Evolutionary conservation across 106 monocot genomes (phyloP), one percentile per base, ranked within the genome.

Genomic region (Dactylorhiza incarnata): DNA sequence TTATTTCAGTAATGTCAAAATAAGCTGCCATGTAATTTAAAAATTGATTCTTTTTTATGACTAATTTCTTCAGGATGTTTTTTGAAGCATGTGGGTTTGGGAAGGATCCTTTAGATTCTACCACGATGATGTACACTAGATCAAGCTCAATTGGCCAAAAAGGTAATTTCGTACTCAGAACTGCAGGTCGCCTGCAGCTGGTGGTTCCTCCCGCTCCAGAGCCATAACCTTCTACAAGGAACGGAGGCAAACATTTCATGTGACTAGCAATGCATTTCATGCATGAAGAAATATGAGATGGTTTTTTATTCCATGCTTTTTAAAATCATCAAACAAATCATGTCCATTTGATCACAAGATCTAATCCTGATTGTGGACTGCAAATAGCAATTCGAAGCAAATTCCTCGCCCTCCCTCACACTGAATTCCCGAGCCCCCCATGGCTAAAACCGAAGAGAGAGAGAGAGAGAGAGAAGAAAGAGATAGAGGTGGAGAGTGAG

Each of bases 21-120:
- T 59, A 22, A 59, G 9, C 58, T 22, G 22, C 58, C n/a, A 22
- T 20, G 22, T 59, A 59, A n/a, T 1, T 59, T 8, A 59, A 59
- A 20, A 37, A 11, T 29, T 12, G 29, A 11, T 37, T 66, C 24
- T 66, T 66, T 66, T 66, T 66, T 29, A 9, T 37, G 19, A 46
- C 22, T 26, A 12, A 14, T 55, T 73, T 71, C 72, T 78, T 73
- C 78, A 94, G 97, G 82, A 82, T 88, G 17, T 99, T 99, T 79
- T 91, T 99, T 69, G 70, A 82, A 79, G 87, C 94, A 65, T 99
- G 97, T 75, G 89, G 89, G 61, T 99, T 99, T 81, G 97, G 97
- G 25, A 80, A 86, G 19, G 94, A 99, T 82, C 78, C 72, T 68
- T 50, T 99, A 6, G 97, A 91, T n/a, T 89, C 94, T 25, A 91